Base-by-base conservation (phyloP, 495 filamentous ascomycete genomes). In the Darksidea phi region DNA sequence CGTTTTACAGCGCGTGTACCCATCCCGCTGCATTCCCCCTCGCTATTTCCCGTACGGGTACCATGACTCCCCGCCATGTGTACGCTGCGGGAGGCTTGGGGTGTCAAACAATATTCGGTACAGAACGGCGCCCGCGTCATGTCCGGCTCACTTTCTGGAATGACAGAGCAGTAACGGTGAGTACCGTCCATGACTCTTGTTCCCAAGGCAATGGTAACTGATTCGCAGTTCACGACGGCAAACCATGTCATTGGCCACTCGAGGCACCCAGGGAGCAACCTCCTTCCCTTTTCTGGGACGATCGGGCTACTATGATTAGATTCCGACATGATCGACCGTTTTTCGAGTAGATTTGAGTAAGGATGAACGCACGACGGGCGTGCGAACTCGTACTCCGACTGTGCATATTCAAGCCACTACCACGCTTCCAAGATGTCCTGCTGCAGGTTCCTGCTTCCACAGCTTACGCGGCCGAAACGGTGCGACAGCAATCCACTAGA, bases 401-500 rank as follows among this genome's bases (percentile, higher is more conserved):
- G 6, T 32, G n/a, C 32, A 41, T 21, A 15, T 25, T n/a, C 15
- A 54, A 32, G 38, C 15, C 15, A 32, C 45, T 11, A 21, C 17
- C 6, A 45, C 13, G n/a, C 42, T 34, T 20, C 47, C 24, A 43
- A 48, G 28, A 57, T 1, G 25, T 36, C 10, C 7, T 48, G 26
- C 59, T 54, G 59, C 59, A 62, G 11, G 59, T 55, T 56, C 59
- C 59, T 56, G 34, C 59, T 54, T 54, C 11, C 1, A 41, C 13
- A 34, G 60, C 60, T 63, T 46, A 63, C 60, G 60, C 60, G 60
- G 45, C 60, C 54, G n/a, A 51, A 43, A 43, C 48, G 37, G 17
- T 15, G 36, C 17, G 21, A 2, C 47, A n/a, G 21, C n/a, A 42
- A 32, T 26, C 8, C 32, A 47, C 10, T 32, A 38, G 24, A 20